Conservation (phyloP, 1,139 yeast genomes). For the Taiozyma onychis region DNA sequence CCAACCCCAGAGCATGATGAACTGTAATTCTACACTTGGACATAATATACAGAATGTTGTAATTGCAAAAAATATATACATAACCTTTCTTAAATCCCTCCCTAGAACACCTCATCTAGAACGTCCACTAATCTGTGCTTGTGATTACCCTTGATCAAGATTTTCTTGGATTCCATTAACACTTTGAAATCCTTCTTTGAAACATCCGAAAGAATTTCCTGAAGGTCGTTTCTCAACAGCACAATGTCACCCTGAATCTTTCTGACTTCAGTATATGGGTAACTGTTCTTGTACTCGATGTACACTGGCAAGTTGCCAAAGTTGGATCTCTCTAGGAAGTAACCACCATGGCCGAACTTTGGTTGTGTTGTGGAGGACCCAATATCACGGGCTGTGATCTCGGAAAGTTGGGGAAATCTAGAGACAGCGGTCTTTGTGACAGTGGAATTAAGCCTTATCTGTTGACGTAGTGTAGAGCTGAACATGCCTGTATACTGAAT, state of each 20-base stretch:
- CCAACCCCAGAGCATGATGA: background rate
- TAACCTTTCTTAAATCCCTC: background rate
- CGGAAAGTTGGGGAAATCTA: conserved; percentile 25
- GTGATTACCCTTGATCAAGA: conserved; percentile 56
- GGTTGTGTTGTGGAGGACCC: conserved; percentile 23
- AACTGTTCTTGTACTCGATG: conserved; percentile 45
- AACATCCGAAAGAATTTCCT: conserved; percentile 39
- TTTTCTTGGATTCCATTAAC: conserved; percentile 27
- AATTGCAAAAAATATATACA: conserved; percentile 3
- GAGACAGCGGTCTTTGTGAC: background rate
- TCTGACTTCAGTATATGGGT: conserved; percentile 54
- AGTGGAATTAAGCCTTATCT: conserved; percentile 8
- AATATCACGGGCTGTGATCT: conserved; percentile 25
- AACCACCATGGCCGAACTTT: conserved; percentile 37
- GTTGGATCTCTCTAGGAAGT: conserved; percentile 48
- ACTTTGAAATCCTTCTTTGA: conserved; percentile 39
- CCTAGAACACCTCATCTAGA: conserved; percentile 13
- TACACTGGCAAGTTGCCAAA: conserved; percentile 69
- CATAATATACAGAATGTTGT: background rate
- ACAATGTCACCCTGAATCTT: conserved; percentile 56
- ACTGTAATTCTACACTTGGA: background rate
- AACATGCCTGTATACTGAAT: conserved; percentile 1
- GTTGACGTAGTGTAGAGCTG: conserved; percentile 1
- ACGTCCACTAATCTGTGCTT: conserved; percentile 23
- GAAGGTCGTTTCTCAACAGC: conserved; percentile 55